phyloP scores from a whole-genome alignment of 768 basidiomycete genomes.

The Termitomyces sp. region DNA sequence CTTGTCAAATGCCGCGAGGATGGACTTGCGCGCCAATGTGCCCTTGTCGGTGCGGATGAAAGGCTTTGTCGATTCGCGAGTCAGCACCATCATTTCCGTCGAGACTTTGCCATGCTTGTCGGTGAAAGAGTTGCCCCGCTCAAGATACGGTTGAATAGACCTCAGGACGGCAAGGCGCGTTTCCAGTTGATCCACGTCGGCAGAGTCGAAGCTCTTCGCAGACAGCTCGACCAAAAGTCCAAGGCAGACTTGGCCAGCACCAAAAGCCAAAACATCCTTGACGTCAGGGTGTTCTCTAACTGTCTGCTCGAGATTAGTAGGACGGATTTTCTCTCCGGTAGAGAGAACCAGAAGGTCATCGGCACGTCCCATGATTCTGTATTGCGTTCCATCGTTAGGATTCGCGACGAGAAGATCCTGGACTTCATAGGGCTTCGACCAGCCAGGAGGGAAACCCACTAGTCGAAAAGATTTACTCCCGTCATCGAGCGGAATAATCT shows the following conservation, averaged over 20 bases:
- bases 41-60: constrained; percentile 33
- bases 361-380: constrained; percentile 29
- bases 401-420: constrained; percentile 32
- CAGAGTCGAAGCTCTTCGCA: constrained; percentile 5
- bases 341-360: constrained; percentile 37
- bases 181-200: constrained; percentile 12
- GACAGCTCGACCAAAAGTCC: constrained; percentile 31
- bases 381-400: constrained; percentile 24
- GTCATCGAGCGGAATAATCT: constrained; percentile 21
- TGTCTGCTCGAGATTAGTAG: constrained; percentile 24
- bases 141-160: constrained; percentile 24
- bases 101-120: constrained; percentile 32
- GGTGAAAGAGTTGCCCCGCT: constrained; percentile 26
- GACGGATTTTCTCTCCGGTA: constrained; percentile 36
- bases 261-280: constrained; percentile 31
- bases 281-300: constrained; percentile 30
- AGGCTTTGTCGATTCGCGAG: constrained; percentile 22
- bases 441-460: constrained; percentile 26
- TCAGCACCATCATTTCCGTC: constrained; percentile 32
- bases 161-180: constrained; percentile 14
- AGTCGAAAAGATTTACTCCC: constrained; percentile 21
- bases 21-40: constrained; percentile 27
- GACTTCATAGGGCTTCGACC: constrained; percentile 25
- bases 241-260: constrained; percentile 25
- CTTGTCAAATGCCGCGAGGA: constrained; percentile 21